These are phyloP conservation scores for Tricholoma terreum DNA, from an alignment of 768 basidiomycete genomes.

Conservation along the genomic window DNA sequence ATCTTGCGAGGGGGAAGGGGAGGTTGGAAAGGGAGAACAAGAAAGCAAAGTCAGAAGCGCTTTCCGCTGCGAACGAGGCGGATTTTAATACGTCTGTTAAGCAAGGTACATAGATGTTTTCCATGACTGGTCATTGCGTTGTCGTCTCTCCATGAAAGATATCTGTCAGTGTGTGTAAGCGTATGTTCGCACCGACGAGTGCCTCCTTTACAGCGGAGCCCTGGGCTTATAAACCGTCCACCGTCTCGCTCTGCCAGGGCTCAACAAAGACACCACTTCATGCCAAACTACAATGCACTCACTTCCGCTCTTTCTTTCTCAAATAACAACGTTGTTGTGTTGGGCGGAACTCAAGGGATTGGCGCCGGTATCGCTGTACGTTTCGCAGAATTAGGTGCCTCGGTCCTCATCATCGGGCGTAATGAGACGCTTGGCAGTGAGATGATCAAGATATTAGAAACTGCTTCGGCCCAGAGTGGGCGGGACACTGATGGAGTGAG, in stretches of 20 bases:
- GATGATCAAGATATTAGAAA: not conserved
- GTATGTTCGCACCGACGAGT: too few relatives aligned
- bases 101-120: too few relatives aligned
- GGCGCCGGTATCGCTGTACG: not conserved
- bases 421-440: not conserved
- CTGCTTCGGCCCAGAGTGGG: not conserved
- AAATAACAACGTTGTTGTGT: not conserved
- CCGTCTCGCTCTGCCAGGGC: too few relatives aligned
- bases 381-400: not conserved
- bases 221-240: too few relatives aligned
- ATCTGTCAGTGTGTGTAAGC: too few relatives aligned
- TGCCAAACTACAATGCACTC: not conserved
- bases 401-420: not conserved
- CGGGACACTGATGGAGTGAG: not conserved
- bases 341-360: not conserved
- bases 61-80: too few relatives aligned
- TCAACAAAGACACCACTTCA: not conserved
- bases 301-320: not conserved
- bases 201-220: too few relatives aligned
- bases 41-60: slow-evolving; percentile 23
- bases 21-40: slow-evolving; percentile 62
- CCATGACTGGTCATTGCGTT: too few relatives aligned
- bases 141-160: too few relatives aligned
- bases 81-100: too few relatives aligned
- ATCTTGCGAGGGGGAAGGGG: slow-evolving; percentile 72